phyloP scores from a whole-genome alignment of 2,329 filamentous ascomycete genomes.

The Aspergillus ustus region DNA sequence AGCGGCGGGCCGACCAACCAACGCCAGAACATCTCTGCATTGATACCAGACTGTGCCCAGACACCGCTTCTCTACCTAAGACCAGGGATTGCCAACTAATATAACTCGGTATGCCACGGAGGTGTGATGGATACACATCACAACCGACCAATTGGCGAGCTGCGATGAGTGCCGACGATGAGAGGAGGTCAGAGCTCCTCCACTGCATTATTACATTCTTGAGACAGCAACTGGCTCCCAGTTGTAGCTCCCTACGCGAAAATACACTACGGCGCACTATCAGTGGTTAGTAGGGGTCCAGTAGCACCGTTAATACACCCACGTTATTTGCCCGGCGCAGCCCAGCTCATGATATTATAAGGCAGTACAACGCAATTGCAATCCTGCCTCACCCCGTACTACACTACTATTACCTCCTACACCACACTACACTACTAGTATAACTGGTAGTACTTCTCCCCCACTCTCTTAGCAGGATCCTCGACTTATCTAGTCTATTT shows the following conservation, averaged over 20 bases:
- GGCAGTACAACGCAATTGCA: not conserved
- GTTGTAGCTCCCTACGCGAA: too few relatives aligned
- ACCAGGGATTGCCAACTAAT: not conserved
- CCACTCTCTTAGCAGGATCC: not conserved
- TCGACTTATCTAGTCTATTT: not conserved
- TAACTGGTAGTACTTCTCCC: not conserved
- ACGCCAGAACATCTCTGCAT: slow-evolving; percentile 4
- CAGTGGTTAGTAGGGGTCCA: not conserved
- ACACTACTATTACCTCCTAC: not conserved
- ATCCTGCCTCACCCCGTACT: not conserved
- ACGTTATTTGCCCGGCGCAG: not conserved
- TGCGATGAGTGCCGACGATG: not conserved
- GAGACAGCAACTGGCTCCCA: too few relatives aligned
- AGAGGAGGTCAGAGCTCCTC: not conserved
- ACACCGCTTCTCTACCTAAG: not conserved
- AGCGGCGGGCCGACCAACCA: not conserved
- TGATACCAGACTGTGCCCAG: slow-evolving; percentile 7
- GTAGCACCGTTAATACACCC: not conserved
- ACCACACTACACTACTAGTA: not conserved
- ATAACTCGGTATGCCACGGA: not conserved
- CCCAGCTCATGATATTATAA: not conserved
- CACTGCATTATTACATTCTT: too few relatives aligned
- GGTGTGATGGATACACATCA: not conserved
- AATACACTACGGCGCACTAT: not conserved
- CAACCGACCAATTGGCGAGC: not conserved